Percentiles rank a stretch among this genome's conserved stretches.
Conservation (phyloP, 176 grass and related monocot genomes). For the Calamus simplicifolius region DNA sequence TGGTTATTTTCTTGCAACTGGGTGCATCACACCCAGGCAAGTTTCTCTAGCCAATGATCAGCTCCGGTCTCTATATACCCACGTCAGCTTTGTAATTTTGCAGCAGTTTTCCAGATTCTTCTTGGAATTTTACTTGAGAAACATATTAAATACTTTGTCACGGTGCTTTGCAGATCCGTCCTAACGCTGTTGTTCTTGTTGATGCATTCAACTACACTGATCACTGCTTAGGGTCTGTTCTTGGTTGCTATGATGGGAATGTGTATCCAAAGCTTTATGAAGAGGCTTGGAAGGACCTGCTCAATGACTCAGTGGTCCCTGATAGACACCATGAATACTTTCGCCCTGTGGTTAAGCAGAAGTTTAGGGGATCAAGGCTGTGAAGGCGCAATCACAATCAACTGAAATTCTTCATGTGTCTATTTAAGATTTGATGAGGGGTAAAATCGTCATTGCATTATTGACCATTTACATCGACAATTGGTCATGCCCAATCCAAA, state of each 20-base stretch:
- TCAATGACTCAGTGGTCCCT: conserved; percentile 65
- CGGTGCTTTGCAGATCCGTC: conserved; percentile 45
- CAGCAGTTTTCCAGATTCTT: too few relatives aligned
- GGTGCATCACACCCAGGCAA: conserved; percentile 73
- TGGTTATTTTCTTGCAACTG: conserved; percentile 79
- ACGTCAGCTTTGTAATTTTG: conserved; percentile 27
- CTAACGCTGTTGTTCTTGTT: conserved; percentile 60
- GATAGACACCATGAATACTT: conserved; percentile 79
- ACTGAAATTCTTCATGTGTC: too few relatives aligned
- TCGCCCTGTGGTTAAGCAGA: conserved; percentile 76
- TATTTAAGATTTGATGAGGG: too few relatives aligned
- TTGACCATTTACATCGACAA: too few relatives aligned
- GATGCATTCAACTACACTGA: conserved; percentile 97
- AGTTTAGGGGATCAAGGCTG: conserved; percentile 64
- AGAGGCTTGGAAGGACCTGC: conserved; percentile 84
- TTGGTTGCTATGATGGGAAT: conserved; percentile 71
- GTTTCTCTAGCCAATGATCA: conserved; percentile 59
- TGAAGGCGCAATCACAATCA: conserved; percentile 11
- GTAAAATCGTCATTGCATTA: too few relatives aligned
- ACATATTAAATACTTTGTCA: too few relatives aligned
- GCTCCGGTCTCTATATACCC: conserved; percentile 57
- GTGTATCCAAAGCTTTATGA: conserved; percentile 76
- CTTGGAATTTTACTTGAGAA: too few relatives aligned
- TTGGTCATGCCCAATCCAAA: too few relatives aligned
- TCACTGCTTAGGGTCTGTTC: conserved; percentile 62